phyloP scores from a whole-genome alignment of 352 stramenopile genomes.

The Saprolegnia parasitica region DNA sequence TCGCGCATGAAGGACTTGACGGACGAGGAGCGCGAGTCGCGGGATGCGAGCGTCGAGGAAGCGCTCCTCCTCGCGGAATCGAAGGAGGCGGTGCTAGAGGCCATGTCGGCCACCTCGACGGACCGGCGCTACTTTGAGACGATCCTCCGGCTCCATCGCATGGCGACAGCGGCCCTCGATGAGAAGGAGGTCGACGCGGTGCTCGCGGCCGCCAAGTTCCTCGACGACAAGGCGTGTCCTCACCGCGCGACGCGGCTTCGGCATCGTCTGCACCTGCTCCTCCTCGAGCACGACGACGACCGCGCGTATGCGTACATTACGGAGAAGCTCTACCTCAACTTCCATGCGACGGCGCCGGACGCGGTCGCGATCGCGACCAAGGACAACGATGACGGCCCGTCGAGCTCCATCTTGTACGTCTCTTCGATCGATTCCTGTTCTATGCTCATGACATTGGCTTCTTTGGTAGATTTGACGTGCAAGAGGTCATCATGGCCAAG shows the following conservation, averaged over 20 bases:
- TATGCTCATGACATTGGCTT: neutral
- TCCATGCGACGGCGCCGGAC: neutral
- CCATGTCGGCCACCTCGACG: slow-evolving; percentile 3
- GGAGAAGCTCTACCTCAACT: neutral
- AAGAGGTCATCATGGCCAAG: slow-evolving; percentile 5
- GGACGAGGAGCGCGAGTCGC: neutral
- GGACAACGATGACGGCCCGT: neutral
- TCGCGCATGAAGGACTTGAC: slow-evolving; percentile 6
- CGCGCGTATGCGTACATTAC: slow-evolving; percentile 7
- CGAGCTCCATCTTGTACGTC: slow-evolving; percentile 15
- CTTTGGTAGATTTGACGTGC: slow-evolving; percentile 15
- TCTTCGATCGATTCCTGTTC: neutral
- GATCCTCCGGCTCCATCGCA: slow-evolving; percentile 21
- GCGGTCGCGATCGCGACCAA: neutral
- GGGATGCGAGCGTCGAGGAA: slow-evolving; percentile 11
- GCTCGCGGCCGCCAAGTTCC: neutral
- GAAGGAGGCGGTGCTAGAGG: neutral
- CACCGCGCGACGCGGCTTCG: slow-evolving; percentile 9
- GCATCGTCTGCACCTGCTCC: slow-evolving; percentile 10
- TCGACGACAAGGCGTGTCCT: neutral
- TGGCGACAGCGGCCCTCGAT: neutral
- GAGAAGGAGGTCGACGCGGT: slow-evolving; percentile 15
- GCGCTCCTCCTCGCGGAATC: neutral
- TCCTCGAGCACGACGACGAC: slow-evolving; percentile 10
- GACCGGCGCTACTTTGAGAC: slow-evolving; percentile 24